Percentiles rank a stretch among this genome's conserved stretches.
phyloP scores from a whole-genome alignment of 2,329 filamentous ascomycete species.

The Botryotinia calthae region DNA sequence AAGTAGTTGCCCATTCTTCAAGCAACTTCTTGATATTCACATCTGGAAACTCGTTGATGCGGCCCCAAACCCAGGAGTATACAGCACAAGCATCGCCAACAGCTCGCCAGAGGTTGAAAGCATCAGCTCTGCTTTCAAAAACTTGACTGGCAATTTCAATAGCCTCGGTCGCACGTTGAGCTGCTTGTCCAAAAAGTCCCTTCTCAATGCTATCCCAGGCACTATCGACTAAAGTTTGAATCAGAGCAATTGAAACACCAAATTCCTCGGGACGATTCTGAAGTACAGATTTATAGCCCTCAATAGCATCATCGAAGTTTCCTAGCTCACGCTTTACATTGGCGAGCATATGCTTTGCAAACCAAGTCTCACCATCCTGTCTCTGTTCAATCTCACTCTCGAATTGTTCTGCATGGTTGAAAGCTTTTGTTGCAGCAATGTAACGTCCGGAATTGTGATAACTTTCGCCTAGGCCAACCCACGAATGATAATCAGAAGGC shows the following conservation, averaged over 20 bases:
- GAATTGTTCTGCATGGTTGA: constrained; percentile 77
- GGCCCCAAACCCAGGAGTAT: constrained; percentile 75
- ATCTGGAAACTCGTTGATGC: constrained; percentile 60
- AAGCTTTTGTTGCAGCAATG: constrained; percentile 89
- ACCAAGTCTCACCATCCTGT: constrained; percentile 75
- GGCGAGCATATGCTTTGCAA: constrained; percentile 92
- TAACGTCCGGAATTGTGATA: constrained; percentile 93
- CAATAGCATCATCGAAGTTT: constrained; percentile 81
- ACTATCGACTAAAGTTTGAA: constrained; percentile 84
- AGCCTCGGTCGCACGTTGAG: constrained; percentile 65
- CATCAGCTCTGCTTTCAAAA: constrained; percentile 58
- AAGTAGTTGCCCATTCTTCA: constrained; percentile 50
- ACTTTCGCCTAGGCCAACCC: constrained; percentile 94
- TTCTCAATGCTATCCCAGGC: constrained; percentile 74
- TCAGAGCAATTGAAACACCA: constrained; percentile 80
- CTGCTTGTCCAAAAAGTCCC: constrained; percentile 81
- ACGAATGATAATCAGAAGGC: constrained; percentile 88
- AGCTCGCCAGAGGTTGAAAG: constrained; percentile 95
- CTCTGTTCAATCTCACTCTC: constrained; percentile 58
- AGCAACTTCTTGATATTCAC: constrained; percentile 59
- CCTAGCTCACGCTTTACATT: constrained; percentile 92
- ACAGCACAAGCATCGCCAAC: constrained; percentile 84
- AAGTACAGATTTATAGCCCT: constrained; percentile 73
- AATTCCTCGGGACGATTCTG: constrained; percentile 68
- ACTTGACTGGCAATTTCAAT: constrained; percentile 66